phyloP scores from a whole-genome alignment of 768 basidiomycete species.

The Xerocomellus dryophilus region DNA sequence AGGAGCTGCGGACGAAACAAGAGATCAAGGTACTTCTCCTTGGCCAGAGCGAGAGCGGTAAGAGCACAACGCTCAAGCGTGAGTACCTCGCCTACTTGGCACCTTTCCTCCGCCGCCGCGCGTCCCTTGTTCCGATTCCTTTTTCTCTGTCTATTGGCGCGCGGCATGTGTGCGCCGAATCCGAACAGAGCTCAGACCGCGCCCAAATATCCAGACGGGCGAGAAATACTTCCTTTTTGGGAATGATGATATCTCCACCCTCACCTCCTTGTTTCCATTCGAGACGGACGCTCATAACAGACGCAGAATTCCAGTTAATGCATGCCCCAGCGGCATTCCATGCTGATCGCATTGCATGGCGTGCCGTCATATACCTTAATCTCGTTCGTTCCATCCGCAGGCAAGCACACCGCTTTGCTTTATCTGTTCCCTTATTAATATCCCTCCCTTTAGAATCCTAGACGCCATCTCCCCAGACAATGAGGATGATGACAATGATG shows the following conservation, averaged over 20 bases:
- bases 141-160: not conserved
- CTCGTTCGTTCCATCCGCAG: constrained; percentile 78
- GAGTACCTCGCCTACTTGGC: constrained; percentile 37
- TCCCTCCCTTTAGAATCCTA: constrained; percentile 50
- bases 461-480: constrained; percentile 68
- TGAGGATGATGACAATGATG: constrained; percentile 57
- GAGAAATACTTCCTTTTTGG: constrained; percentile 5
- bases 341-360: constrained; percentile 81
- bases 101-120: constrained; percentile 4
- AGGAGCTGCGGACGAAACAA: constrained; percentile 57
- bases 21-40: constrained; percentile 77
- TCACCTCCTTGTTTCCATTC: not conserved
- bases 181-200: constrained; percentile 1
- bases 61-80: constrained; percentile 88
- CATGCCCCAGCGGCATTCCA: constrained; percentile 75
- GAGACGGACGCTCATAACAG: constrained; percentile 17
- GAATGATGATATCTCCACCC: constrained; percentile 1
- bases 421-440: constrained; percentile 1
- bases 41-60: constrained; percentile 87
- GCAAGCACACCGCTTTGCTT: constrained; percentile 36
- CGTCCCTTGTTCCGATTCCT: not conserved
- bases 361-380: constrained; percentile 85
- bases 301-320: constrained; percentile 77
- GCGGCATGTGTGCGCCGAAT: not conserved
- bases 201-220: not conserved